Conservation (phyloP, 2,329 filamentous ascomycete species). For the Ophiognomonia clavigignenti-juglandacearum region DNA sequence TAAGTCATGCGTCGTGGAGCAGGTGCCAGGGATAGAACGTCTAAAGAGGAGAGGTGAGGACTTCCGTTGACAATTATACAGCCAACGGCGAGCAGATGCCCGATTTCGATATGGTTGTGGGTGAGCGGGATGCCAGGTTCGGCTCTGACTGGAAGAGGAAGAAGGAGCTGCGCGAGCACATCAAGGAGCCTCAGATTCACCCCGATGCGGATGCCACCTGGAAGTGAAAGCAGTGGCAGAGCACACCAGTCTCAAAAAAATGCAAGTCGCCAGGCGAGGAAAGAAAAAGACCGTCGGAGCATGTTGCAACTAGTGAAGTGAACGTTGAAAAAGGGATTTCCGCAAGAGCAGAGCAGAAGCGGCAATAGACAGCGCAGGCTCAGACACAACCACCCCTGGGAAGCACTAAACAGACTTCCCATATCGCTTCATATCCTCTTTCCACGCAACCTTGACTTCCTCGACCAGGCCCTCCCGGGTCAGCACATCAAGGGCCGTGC, state of each 20-base stretch:
- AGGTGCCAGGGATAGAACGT: too few species aligned
- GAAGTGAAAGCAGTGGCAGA: background rate
- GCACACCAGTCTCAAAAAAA: too few species aligned
- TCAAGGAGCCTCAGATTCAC: conserved; percentile 38
- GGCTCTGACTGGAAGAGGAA: conserved; percentile 41
- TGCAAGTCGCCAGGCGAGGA: too few species aligned
- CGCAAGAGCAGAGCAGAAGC: too few species aligned
- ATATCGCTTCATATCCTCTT: conserved; percentile 22
- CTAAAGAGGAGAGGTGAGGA: too few species aligned
- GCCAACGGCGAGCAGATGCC: conserved; percentile 36
- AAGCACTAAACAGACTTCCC: background rate
- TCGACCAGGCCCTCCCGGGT: conserved; percentile 35
- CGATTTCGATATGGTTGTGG: conserved; percentile 38
- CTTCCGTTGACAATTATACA: background rate
- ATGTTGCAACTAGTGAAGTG: too few species aligned
- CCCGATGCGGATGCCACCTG: conserved; percentile 26
- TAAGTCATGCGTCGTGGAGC: conserved; percentile 8
- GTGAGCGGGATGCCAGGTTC: conserved; percentile 41
- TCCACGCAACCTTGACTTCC: conserved; percentile 36
- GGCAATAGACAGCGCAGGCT: too few species aligned
- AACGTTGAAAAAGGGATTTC: too few species aligned
- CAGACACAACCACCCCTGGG: too few species aligned
- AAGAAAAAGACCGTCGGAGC: too few species aligned
- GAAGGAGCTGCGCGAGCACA: conserved; percentile 36
- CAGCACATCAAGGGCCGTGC: conserved; percentile 43